phyloP scores from a whole-genome alignment of 805 yeast species.

The Metschnikowia colocasiae region DNA sequence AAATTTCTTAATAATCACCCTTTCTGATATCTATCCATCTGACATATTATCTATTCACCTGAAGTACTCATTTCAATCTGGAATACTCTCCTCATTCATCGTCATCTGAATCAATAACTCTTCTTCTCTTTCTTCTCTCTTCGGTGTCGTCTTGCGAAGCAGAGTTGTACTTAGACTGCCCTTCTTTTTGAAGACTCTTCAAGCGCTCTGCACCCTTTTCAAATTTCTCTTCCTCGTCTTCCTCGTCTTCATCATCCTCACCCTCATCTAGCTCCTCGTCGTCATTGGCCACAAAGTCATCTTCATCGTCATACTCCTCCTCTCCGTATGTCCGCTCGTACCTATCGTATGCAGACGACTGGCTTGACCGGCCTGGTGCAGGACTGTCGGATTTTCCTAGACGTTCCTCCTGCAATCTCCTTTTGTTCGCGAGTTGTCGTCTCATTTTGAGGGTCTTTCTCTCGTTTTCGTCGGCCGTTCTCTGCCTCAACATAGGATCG shows the following conservation, averaged over 20 bases:
- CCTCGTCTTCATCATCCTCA: slow-evolving; percentile 43
- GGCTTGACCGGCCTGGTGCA: slow-evolving; percentile 18
- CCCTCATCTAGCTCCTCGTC: slow-evolving; percentile 38
- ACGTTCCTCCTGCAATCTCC: slow-evolving; percentile 58
- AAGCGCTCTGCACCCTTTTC: slow-evolving; percentile 58
- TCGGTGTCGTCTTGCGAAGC: slow-evolving; percentile 32
- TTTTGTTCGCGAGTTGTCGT: slow-evolving; percentile 61
- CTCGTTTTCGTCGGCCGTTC: slow-evolving; percentile 62
- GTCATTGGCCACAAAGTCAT: slow-evolving; percentile 44
- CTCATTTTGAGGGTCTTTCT: slow-evolving; percentile 55
- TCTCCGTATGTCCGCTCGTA: slow-evolving; percentile 36
- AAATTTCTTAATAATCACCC: too few species aligned
- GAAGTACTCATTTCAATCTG: neutral
- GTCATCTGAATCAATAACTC: slow-evolving; percentile 48
- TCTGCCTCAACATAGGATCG: slow-evolving; percentile 70
- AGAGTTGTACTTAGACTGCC: slow-evolving; percentile 46
- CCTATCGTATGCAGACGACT: slow-evolving; percentile 36
- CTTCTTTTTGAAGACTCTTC: slow-evolving; percentile 51
- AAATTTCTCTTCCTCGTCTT: slow-evolving; percentile 46
- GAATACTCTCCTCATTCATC: slow-evolving; percentile 36
- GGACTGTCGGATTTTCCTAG: slow-evolving; percentile 46
- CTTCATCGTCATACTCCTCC: slow-evolving; percentile 38
- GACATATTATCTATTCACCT: too few species aligned
- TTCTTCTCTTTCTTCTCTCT: slow-evolving; percentile 40
- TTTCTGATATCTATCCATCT: too few species aligned